Base-by-base conservation (phyloP, 2,329 filamentous ascomycete species). In the Aaosphaeria arxii region DNA sequence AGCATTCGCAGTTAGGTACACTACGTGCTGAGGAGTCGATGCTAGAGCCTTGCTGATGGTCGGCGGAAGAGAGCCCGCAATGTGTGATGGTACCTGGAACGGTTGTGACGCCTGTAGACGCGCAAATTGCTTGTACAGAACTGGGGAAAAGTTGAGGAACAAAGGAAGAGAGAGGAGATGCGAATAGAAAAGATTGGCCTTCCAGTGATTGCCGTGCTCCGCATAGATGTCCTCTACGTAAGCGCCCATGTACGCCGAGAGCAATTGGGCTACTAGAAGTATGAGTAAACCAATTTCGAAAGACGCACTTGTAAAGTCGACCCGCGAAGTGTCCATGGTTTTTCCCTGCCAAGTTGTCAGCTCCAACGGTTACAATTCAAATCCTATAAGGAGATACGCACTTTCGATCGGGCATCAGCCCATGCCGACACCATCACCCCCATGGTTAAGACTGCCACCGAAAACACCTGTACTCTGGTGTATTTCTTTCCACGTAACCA, bases 141-240 rank as follows among this genome's bases (percentile, higher is more conserved):
- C 83, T 1, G 81, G 79, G n/a, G 82, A 69, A 55, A 92, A 87
- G 3, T 86, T 87, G 2, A 88, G 61, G 63, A 92, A 94, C 24
- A 94, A 77, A 0, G 89, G 88, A 40, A 94, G 74, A 1, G 87
- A 89, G 24, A 92, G 77, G 6, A 89, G 68, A 56, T 87, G 84
- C 24, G 89, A 95, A 75, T 97, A 99, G 74, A 99, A 97, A 9
- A 99, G 79, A 56, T 96, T 96, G 70, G 97, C 94, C 59, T 87
- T 88, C 90, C 94, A 97, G 69, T 94, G 87, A 30, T 88, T 88
- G 5, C 91, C 91, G 69, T 96, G 91, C 48, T 80, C 81, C 49
- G 81, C 81, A 74, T 97, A 99, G 1, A 91, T 89, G 56, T 91
- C 85, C 69, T 99, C 91, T 0, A 92, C 92, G 68, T 96, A 97